These are phyloP conservation scores for Aspergillus sp. DNA, from an alignment of 2,329 filamentous ascomycete genomes.

Conservation along the genomic window DNA sequence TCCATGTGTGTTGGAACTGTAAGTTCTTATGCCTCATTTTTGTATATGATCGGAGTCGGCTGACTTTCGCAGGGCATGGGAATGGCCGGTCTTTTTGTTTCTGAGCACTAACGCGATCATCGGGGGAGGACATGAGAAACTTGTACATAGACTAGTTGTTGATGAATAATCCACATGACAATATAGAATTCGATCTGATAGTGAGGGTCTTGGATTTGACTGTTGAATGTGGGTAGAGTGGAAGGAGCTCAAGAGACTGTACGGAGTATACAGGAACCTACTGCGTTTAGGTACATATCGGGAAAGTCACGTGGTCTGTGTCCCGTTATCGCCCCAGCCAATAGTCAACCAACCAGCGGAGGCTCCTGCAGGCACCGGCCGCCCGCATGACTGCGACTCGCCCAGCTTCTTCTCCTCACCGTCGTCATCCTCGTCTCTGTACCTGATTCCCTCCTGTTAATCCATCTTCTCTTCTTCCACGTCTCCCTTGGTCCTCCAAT, in stretches of 20 bases:
- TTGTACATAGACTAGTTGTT: background rate
- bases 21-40: constrained; percentile 42
- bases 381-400: background rate
- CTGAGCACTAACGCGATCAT: constrained; percentile 59
- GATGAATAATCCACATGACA: background rate
- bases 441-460: background rate
- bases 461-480: background rate
- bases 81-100: constrained; percentile 92
- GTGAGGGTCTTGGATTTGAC: background rate
- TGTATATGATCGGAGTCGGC: background rate
- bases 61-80: constrained; percentile 50
- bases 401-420: background rate
- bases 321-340: background rate
- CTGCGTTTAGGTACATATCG: no score
- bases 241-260: no score
- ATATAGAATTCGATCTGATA: background rate
- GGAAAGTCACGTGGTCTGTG: background rate
- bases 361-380: background rate
- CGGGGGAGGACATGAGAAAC: background rate
- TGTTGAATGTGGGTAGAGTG: background rate
- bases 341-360: background rate
- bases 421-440: background rate
- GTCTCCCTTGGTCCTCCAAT: background rate
- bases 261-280: no score
- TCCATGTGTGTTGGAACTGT: constrained; percentile 92